Evolutionary conservation across 1,139 yeast species (phyloP).

Genomic region (Arxiozyma telluris): DNA sequence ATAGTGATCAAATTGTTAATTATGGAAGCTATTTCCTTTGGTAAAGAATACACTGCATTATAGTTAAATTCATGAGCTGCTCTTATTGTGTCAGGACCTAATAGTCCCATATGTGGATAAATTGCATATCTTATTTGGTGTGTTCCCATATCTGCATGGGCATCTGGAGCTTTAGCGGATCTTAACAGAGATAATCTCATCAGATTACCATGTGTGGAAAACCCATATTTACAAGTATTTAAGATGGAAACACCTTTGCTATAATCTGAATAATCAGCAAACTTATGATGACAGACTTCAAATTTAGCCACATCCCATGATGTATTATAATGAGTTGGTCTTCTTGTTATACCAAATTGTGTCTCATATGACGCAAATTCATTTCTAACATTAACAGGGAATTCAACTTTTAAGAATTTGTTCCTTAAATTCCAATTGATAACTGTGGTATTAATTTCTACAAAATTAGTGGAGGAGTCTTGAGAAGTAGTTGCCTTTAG

Average conservation of each 20-base stretch:
- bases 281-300: constrained; percentile 91
- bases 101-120: constrained; percentile 66
- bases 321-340: constrained; percentile 93
- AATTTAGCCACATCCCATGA: constrained; percentile 95
- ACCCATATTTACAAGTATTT: constrained; percentile 86
- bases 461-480: constrained; percentile 30
- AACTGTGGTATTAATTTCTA: constrained; percentile 58
- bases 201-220: constrained; percentile 79
- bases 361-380: constrained; percentile 85
- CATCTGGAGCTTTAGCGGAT: constrained; percentile 87
- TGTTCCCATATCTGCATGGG: constrained; percentile 84
- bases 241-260: constrained; percentile 81
- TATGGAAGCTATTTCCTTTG: constrained; percentile 50
- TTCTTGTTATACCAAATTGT: constrained; percentile 79
- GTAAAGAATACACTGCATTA: constrained; percentile 36
- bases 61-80: constrained; percentile 78
- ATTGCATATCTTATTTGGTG: constrained; percentile 80
- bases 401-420: constrained; percentile 86
- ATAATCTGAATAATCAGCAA: constrained; percentile 81
- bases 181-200: constrained; percentile 77
- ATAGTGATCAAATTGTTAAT: constrained; percentile 72
- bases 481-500: constrained; percentile 44
- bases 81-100: constrained; percentile 56
- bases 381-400: constrained; percentile 73
- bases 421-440: constrained; percentile 74